These are phyloP conservation scores for Boletus rex-veris DNA, from an alignment of 768 basidiomycete species.

Conservation along the genomic window DNA sequence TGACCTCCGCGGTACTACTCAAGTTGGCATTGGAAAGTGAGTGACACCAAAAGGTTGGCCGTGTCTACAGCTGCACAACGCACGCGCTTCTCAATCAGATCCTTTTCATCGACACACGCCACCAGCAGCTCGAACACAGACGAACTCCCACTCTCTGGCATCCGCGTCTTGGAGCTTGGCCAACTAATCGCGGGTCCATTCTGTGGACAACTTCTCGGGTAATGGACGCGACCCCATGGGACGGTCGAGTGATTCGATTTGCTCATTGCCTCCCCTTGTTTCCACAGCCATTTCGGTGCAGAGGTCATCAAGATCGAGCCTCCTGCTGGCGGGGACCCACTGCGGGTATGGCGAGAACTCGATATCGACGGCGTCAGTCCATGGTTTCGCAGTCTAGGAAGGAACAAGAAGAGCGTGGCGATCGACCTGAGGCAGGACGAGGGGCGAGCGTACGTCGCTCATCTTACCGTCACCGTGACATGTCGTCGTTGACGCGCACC, in stretches of 20 bases:
- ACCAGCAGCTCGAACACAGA: conserved; percentile 7
- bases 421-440: conserved; percentile 60
- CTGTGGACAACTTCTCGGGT: conserved; percentile 71
- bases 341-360: conserved; percentile 68
- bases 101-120: conserved; percentile 13
- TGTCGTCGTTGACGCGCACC: not conserved
- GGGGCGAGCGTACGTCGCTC: conserved; percentile 44
- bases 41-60: not conserved
- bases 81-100: not conserved
- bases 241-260: not conserved
- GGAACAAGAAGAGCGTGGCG: conserved; percentile 73
- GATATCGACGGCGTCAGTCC: conserved; percentile 70
- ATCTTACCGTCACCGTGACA: not conserved
- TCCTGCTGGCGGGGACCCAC: conserved; percentile 58
- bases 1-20: not conserved
- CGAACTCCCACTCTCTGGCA: conserved; percentile 56
- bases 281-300: conserved; percentile 63
- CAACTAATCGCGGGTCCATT: conserved; percentile 73
- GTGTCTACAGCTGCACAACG: not conserved
- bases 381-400: conserved; percentile 68
- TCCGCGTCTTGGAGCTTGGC: conserved; percentile 66
- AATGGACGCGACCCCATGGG: conserved; percentile 11
- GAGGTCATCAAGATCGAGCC: conserved; percentile 73
- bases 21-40: not conserved
- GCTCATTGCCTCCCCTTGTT: not conserved